Evolutionary conservation across 1,284 basidiomycete genomes (phyloP), one percentile per base, ranked within the genome.

Genomic region (Lignosus rhinocerotis): DNA sequence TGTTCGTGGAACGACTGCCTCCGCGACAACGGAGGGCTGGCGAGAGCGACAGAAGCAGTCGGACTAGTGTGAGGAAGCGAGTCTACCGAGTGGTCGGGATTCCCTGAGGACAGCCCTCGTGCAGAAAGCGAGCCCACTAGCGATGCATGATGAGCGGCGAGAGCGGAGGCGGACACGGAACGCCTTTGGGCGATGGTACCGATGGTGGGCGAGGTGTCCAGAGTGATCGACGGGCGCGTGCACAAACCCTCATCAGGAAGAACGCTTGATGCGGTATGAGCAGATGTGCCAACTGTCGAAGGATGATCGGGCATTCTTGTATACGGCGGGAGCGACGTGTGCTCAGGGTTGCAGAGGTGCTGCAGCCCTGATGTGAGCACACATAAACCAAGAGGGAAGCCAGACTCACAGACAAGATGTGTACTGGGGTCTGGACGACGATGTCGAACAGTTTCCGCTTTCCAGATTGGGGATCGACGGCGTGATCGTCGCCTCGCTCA

Each of bases 361-460:
- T 91, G 61, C 21, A 11, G 30, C 14, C 17, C 39, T 17, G 2
- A n/a, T 6, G 8, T 14, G 6, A 11, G 16, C 46, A 45, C 19
- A 31, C 14, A 44, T 45, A 7, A 42, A 48, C 12, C 56, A 51
- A 25, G 57, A 67, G 64, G 55, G 62, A 64, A 25, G 46, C 66
- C 33, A 70, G 43, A 75, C 89, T 77, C 59, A 93, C 92, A 8
- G 91, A 92, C 53, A 93, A 80, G 56, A 94, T 85, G 56, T 88
- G 84, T 31, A 95, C 80, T 0, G 93, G 92, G 0, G 85, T 85
- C 68, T 93, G 92, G 56, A 98, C 87, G 51, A 95, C 88, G 66
- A 98, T 94, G 73, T 98, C 96, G 74, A 92, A 95, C 68, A 91
- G 73, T 73, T 93, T 94, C 61, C 85, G 80, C 70, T 84, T 88